Evolutionary conservation across 2,329 filamentous ascomycete genomes (phyloP).

Genomic region (Trichoderma pleuroti): DNA sequence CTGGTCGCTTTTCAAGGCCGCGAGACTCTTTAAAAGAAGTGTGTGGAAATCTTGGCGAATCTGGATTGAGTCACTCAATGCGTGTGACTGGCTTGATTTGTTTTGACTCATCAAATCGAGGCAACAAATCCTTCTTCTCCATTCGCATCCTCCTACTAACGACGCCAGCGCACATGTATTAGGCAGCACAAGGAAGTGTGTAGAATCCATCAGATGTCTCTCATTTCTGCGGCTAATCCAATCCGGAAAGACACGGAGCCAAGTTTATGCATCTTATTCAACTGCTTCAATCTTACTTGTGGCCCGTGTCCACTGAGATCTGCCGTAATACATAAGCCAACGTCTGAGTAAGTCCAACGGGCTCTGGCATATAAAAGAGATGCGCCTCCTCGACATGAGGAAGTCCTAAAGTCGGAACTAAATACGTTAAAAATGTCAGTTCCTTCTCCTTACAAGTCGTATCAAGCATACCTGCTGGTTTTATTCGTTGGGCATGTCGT

Average conservation of each 20-base stretch:
- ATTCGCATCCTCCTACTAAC: neutral
- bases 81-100: neutral
- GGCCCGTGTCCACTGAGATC: neutral
- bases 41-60: neutral
- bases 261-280: neutral
- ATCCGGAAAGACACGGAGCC: neutral
- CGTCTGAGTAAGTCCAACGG: neutral
- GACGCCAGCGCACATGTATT: neutral
- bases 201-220: neutral
- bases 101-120: neutral
- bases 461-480: neutral
- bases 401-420: neutral
- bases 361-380: neutral
- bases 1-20: neutral
- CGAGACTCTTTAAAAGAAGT: neutral
- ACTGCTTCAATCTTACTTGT: neutral
- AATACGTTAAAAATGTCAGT: neutral
- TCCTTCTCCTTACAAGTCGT: neutral
- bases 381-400: neutral
- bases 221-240: neutral
- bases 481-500: neutral
- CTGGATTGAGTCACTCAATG: neutral
- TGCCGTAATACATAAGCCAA: neutral
- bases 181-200: neutral
- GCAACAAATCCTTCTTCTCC: neutral